Evolutionary conservation across 257 asterid genomes (phyloP).

Genomic region (Voacanga thouarsii): DNA sequence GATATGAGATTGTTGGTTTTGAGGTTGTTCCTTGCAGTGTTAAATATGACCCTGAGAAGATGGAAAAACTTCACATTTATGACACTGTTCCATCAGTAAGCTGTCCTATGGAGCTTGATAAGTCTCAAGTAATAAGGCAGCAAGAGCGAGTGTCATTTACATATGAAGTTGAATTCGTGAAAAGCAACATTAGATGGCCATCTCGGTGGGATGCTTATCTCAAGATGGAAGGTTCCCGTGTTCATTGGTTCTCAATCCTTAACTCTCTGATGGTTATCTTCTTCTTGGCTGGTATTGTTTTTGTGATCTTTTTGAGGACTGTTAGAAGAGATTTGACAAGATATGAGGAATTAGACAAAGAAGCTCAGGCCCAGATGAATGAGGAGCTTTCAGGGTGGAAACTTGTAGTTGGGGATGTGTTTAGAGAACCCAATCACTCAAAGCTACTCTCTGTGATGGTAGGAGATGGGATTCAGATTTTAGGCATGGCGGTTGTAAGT

Average conservation of each 20-base stretch:
- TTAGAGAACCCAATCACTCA: constrained; percentile 69
- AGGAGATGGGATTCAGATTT: constrained; percentile 76
- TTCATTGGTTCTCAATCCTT: constrained; percentile 84
- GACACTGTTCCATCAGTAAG: constrained; percentile 42
- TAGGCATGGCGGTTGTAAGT: constrained; percentile 75
- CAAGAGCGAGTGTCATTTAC: constrained; percentile 69
- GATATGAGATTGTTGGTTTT: constrained; percentile 78
- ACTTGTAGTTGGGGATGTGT: constrained; percentile 87
- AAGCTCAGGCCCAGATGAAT: constrained; percentile 85
- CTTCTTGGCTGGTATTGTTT: constrained; percentile 84
- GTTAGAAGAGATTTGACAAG: constrained; percentile 84
- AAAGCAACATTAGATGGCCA: constrained; percentile 74
- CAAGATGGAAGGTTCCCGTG: constrained; percentile 83
- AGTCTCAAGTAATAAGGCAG: constrained; percentile 66
- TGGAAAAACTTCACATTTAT: constrained; percentile 55
- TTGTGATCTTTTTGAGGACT: constrained; percentile 76
- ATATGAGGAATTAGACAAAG: constrained; percentile 83
- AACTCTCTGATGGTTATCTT: constrained; percentile 79
- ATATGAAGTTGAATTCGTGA: constrained; percentile 74
- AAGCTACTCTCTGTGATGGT: constrained; percentile 73
- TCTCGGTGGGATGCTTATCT: constrained; percentile 92
- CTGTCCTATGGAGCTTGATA: constrained; percentile 61
- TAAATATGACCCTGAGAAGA: constrained; percentile 63
- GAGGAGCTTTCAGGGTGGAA: constrained; percentile 94
- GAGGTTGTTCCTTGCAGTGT: constrained; percentile 79